phyloP scores from a whole-genome alignment of 352 stramenopile genomes.

The Peronospora tabacina region DNA sequence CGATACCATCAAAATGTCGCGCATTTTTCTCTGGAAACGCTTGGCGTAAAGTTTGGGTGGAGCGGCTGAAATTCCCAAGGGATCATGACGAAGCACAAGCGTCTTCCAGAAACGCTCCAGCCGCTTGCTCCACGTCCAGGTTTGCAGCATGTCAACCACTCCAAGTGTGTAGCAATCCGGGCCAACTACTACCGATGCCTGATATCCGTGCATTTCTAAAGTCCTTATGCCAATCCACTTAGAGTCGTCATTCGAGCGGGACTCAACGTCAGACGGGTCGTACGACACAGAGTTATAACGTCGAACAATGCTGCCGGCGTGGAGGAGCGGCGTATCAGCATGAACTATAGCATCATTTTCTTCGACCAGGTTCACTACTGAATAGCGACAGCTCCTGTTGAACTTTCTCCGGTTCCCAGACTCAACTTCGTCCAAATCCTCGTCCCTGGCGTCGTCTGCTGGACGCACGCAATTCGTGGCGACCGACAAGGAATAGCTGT shows the following conservation, averaged over 20 bases:
- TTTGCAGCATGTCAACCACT: slow-evolving; percentile 88
- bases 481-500: slow-evolving; percentile 37
- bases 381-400: slow-evolving; percentile 65
- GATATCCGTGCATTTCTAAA: slow-evolving; percentile 58
- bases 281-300: slow-evolving; percentile 51
- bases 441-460: slow-evolving; percentile 37
- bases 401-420: slow-evolving; percentile 44
- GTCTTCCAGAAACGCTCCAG: slow-evolving; percentile 84
- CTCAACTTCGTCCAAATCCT: slow-evolving; percentile 53
- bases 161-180: slow-evolving; percentile 86
- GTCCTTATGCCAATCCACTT: slow-evolving; percentile 54
- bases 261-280: slow-evolving; percentile 17
- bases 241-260: slow-evolving; percentile 22
- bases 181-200: slow-evolving; percentile 65
- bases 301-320: slow-evolving; percentile 9
- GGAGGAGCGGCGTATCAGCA: slow-evolving; percentile 41
- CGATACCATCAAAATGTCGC: slow-evolving; percentile 76
- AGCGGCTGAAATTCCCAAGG: slow-evolving; percentile 70
- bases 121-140: slow-evolving; percentile 78
- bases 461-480: slow-evolving; percentile 28
- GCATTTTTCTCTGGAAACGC: slow-evolving; percentile 81
- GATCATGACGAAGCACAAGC: slow-evolving; percentile 55
- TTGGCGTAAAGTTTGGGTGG: slow-evolving; percentile 64
- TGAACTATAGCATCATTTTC: slow-evolving; percentile 29
- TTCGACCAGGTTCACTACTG: slow-evolving; percentile 46